Conservation (phyloP, 129 eudicot genomes). For the Arctium minus region DNA sequence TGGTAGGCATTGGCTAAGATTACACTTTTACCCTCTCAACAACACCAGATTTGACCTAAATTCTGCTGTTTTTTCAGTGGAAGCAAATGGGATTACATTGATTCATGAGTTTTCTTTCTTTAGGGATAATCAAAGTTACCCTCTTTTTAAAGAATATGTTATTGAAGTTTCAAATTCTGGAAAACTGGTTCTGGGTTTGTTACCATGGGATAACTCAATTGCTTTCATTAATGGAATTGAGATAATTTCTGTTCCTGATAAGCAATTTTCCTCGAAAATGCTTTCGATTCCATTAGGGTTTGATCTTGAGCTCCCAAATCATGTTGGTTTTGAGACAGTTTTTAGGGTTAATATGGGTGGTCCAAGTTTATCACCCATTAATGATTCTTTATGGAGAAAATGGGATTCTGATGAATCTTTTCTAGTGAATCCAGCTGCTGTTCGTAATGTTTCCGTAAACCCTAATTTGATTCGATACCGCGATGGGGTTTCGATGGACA, state of each 20-base stretch:
- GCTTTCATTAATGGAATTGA: conserved; percentile 50
- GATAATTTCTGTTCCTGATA: conserved; percentile 36
- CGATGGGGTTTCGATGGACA: conserved; percentile 34
- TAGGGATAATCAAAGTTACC: conserved; percentile 22
- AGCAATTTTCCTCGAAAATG: conserved; percentile 30
- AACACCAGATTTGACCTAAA: conserved; percentile 31
- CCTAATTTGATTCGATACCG: conserved; percentile 30
- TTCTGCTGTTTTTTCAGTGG: conserved; percentile 51
- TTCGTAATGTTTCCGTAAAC: conserved; percentile 28
- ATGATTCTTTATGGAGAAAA: conserved; percentile 44
- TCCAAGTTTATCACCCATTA: conserved; percentile 29
- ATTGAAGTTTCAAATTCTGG: conserved; percentile 36
- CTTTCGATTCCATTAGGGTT: conserved; percentile 39
- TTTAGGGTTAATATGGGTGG: conserved; percentile 53
- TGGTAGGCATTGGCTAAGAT: conserved; percentile 48
- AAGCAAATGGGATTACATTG: conserved; percentile 49
- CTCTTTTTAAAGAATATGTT: conserved; percentile 42
- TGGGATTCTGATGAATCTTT: conserved; percentile 42
- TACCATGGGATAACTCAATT: conserved; percentile 41
- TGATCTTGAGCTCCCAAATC: conserved; percentile 26
- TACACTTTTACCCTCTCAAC: conserved; percentile 46
- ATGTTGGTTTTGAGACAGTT: conserved; percentile 43
- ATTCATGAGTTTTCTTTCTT: conserved; percentile 52
- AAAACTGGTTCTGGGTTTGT: conserved; percentile 34
- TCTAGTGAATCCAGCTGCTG: conserved; percentile 36